Evolutionary conservation across 805 yeast genomes (phyloP), one percentile per base, ranked within the genome.

Genomic region (Ogataea degrootiae): DNA sequence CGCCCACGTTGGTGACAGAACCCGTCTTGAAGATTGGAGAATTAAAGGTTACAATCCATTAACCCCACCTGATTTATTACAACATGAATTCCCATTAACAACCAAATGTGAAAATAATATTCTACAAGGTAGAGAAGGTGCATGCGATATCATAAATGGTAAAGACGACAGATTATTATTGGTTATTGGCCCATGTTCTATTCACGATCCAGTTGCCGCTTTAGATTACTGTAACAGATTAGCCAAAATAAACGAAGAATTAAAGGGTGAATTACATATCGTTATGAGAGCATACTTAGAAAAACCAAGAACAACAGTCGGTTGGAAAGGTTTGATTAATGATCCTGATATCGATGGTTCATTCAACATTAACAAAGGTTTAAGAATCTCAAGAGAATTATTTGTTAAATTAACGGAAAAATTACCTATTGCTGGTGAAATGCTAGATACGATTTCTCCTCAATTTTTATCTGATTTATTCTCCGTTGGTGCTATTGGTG

Each of bases 211-310:
- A 34, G 76, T 70, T 41, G 96, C 97, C 34, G 99, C 98, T 6
- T 65, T 87, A 53, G 98, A 91, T 55, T 94, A 92, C 73, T 87
- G 92, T 59, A 72, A 75, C 34, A 73, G 82, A 59, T 77, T 92
- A 48, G 69, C 78, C 39, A 73, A 72, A 46, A 64, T 84, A 35
- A 71, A 85, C 39, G 80, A 80, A 47, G 75, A 81, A 62, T 73
- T 86, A 53, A 75, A 83, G 54, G 82, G 79, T 42, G 97, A 92
- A 57, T 75, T 94, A 50, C 79, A 83, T 48, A 83, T 94, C 49
- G 84, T 94, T 52, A 94, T 94, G 99, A 83, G 99, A 72, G 98
- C 98, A 4, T 94, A 94, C 74, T 76, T 94, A 62, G 99, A 92
- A 69, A 92, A 92, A 71, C 99, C 99, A 59, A 83, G 99, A 72